phyloP scores from a whole-genome alignment of 768 basidiomycete species.

The Mycena olivaceomarginata region DNA sequence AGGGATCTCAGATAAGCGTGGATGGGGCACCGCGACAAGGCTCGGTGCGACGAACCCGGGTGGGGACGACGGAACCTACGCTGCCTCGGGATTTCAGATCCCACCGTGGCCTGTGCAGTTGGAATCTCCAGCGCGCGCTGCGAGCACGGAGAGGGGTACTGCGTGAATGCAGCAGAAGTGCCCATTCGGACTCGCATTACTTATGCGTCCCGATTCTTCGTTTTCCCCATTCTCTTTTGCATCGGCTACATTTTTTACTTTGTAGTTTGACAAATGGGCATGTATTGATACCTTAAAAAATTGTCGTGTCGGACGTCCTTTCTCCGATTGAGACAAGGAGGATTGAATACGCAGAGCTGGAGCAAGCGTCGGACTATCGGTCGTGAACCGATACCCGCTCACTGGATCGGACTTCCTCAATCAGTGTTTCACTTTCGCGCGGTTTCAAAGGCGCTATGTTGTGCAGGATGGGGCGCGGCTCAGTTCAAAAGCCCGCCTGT shows the following conservation, averaged over 20 bases:
- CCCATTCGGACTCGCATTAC: too few relatives aligned
- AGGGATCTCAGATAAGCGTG: too few relatives aligned
- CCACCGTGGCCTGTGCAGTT: too few relatives aligned
- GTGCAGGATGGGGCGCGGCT: too few relatives aligned
- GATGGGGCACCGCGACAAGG: too few relatives aligned
- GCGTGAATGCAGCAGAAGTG: too few relatives aligned
- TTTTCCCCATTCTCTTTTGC: neutral
- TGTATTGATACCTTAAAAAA: neutral
- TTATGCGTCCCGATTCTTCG: too few relatives aligned
- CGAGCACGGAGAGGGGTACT: too few relatives aligned
- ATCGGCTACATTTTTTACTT: neutral
- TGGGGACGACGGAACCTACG: neutral
- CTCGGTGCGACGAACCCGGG: too few relatives aligned
- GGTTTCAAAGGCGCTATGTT: too few relatives aligned
- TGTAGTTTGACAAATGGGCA: neutral
- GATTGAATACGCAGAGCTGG: neutral
- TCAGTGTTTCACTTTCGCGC: neutral
- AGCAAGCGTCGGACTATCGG: neutral
- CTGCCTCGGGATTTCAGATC: neutral
- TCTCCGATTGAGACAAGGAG: neutral
- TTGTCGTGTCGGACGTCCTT: neutral
- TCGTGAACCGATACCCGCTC: neutral
- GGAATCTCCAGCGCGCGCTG: too few relatives aligned
- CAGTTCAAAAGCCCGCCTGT: too few relatives aligned
- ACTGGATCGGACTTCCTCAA: neutral